These are phyloP conservation scores for Trypanosoma boissoni DNA, from an alignment of 208 protist genomes.

Conservation along the genomic window DNA sequence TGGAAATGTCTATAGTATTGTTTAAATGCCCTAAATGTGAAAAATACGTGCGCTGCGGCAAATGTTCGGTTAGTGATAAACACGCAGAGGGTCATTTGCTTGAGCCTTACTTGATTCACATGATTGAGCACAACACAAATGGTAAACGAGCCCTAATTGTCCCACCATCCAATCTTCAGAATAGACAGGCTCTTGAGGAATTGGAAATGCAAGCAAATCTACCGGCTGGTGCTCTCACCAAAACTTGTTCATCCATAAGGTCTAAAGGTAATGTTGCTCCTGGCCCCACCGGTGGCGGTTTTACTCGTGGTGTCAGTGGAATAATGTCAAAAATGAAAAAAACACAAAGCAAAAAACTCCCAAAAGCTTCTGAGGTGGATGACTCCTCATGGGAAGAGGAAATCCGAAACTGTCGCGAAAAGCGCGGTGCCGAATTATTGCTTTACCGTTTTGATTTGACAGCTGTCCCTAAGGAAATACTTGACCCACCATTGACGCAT, in stretches of 20 bases:
- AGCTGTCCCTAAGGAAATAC: constrained; percentile 63
- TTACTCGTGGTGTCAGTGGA: neutral
- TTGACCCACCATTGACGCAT: constrained; percentile 63
- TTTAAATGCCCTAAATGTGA: constrained; percentile 60
- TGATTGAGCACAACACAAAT: constrained; percentile 42
- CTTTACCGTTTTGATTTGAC: constrained; percentile 70
- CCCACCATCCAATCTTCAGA: constrained; percentile 45
- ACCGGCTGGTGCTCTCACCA: constrained; percentile 48
- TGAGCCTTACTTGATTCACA: constrained; percentile 58
- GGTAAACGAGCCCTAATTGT: constrained; percentile 36
- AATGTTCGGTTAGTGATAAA: constrained; percentile 60
- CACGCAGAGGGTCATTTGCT: constrained; percentile 61
- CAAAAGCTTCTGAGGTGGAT: constrained; percentile 70
- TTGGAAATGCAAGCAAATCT: constrained; percentile 77
- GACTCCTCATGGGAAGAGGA: constrained; percentile 70
- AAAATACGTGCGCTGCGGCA: constrained; percentile 64
- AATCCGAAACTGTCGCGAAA: constrained; percentile 55
- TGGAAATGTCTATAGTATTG: constrained; percentile 50
- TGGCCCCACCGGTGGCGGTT: neutral
- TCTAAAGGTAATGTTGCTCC: neutral
- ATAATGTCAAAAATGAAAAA: constrained; percentile 6
- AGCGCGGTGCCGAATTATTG: constrained; percentile 45
- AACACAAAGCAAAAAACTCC: constrained; percentile 41
- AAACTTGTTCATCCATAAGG: neutral
- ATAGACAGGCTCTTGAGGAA: constrained; percentile 64